Conservation (phyloP, 768 basidiomycete genomes). For the Panellus pusillus region DNA sequence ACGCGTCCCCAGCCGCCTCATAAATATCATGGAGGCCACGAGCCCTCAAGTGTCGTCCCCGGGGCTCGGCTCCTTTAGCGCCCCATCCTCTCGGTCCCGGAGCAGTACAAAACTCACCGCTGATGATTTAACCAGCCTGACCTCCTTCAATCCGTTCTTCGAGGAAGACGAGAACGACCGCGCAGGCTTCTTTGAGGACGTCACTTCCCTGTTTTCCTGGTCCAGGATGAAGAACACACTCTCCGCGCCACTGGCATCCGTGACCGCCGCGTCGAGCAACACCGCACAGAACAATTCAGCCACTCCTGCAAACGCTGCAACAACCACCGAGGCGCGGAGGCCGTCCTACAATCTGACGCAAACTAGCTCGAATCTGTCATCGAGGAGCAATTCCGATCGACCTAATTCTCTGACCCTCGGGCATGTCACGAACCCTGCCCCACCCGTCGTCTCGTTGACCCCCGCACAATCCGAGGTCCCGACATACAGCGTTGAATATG, state of each 20-base stretch:
- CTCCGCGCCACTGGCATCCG: constrained; percentile 61
- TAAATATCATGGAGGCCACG: too few relatives aligned
- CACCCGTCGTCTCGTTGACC: constrained; percentile 82
- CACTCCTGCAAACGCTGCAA: constrained; percentile 30
- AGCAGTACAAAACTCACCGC: too few relatives aligned
- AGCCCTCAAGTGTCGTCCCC: too few relatives aligned
- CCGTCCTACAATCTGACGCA: constrained; percentile 51
- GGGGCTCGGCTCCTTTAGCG: too few relatives aligned
- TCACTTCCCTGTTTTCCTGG: constrained; percentile 70
- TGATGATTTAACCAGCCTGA: constrained; percentile 54
- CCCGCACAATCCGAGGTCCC: constrained; percentile 81
- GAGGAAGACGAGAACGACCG: constrained; percentile 88
- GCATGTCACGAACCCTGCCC: constrained; percentile 59
- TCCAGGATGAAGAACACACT: constrained; percentile 73
- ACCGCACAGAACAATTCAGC: constrained; percentile 32
- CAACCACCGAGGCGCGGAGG: constrained; percentile 54
- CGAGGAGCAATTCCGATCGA: constrained; percentile 53
- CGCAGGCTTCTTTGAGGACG: constrained; percentile 54
- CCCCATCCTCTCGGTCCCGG: too few relatives aligned
- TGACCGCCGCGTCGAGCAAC: constrained; percentile 35
- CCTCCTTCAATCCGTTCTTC: constrained; percentile 89
- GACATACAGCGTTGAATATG: constrained; percentile 65
- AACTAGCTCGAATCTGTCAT: constrained; percentile 47
- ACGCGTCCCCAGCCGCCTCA: too few relatives aligned
- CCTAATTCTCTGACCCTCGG: constrained; percentile 56